These are phyloP conservation scores for Botrytis byssoidea DNA, from an alignment of 2,329 filamentous ascomycete genomes.

Conservation along the genomic window DNA sequence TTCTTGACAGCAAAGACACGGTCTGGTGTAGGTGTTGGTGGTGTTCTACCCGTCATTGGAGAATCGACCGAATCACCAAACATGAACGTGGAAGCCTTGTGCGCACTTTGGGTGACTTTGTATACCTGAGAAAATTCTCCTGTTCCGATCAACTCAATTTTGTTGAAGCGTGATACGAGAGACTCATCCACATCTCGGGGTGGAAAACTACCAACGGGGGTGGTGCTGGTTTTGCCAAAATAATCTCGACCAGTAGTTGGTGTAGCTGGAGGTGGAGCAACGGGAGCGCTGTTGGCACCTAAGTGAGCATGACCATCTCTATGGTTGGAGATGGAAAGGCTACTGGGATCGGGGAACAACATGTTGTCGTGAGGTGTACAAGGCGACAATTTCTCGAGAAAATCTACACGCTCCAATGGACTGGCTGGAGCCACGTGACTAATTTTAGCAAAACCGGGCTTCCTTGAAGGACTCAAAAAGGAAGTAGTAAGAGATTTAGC, in stretches of 20 bases:
- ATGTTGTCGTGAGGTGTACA: slow-evolving; percentile 77
- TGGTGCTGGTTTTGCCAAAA: slow-evolving; percentile 61
- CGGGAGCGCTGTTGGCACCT: slow-evolving; percentile 42
- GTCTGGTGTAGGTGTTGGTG: slow-evolving; percentile 53
- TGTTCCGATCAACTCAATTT: slow-evolving; percentile 75
- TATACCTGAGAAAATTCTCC: slow-evolving; percentile 96
- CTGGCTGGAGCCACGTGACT: slow-evolving; percentile 55
- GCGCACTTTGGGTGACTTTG: slow-evolving; percentile 58
- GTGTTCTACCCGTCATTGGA: slow-evolving; percentile 49
- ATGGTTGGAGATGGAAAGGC: slow-evolving; percentile 74
- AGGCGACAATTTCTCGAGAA: slow-evolving; percentile 54
- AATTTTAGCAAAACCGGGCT: slow-evolving; percentile 53
- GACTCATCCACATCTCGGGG: slow-evolving; percentile 72
- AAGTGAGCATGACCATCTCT: slow-evolving; percentile 37
- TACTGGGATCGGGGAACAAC: slow-evolving; percentile 75
- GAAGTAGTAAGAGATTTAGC: slow-evolving; percentile 36
- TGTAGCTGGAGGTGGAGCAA: slow-evolving; percentile 70
- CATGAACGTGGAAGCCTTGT: slow-evolving; percentile 44
- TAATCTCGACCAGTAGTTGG: slow-evolving; percentile 64
- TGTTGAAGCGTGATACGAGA: slow-evolving; percentile 73
- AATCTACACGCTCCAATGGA: slow-evolving; percentile 57
- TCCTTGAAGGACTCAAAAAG: slow-evolving; percentile 37
- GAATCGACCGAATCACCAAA: slow-evolving; percentile 44
- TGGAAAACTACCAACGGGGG: slow-evolving; percentile 67
- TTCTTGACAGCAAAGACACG: slow-evolving; percentile 92